phyloP scores from a whole-genome alignment of 345 rosid genomes.

The Bruguiera gymnorhiza region DNA sequence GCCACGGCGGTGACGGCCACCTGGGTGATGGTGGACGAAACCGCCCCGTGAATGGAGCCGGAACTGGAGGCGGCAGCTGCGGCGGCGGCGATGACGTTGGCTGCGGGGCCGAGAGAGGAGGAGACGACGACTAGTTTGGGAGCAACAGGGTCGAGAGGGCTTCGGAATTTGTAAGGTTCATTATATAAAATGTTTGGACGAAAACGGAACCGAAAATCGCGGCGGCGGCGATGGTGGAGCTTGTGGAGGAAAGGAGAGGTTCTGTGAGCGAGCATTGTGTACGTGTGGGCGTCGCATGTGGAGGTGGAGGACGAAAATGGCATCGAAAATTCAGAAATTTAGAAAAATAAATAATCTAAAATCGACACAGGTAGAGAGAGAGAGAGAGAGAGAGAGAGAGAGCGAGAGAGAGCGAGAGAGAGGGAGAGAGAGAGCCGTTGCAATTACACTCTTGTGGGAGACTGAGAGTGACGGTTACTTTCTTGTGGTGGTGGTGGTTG shows the following conservation, averaged over 20 bases:
- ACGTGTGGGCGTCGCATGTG: background rate
- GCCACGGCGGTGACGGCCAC: constrained; percentile 68
- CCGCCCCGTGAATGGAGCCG: constrained; percentile 48
- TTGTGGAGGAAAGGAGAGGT: constrained; percentile 13
- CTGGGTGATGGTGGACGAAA: constrained; percentile 61
- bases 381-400: too few species aligned
- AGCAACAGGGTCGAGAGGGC: constrained; percentile 20
- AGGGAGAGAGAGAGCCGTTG: too few species aligned
- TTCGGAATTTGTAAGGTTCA: constrained; percentile 22
- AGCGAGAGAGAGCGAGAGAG: too few species aligned
- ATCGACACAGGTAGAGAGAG: too few species aligned
- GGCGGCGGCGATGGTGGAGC: constrained; percentile 2
- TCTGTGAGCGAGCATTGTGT: constrained; percentile 8
- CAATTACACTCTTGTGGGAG: too few species aligned
- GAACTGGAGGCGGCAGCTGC: constrained; percentile 40
- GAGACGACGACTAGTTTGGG: constrained; percentile 35
- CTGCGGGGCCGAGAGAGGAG: constrained; percentile 22
- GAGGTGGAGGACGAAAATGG: background rate
- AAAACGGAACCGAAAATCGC: background rate
- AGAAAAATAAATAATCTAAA: too few species aligned
- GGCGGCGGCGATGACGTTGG: constrained; percentile 43
- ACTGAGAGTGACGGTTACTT: too few species aligned
- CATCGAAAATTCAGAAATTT: too few species aligned
- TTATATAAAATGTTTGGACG: background rate
- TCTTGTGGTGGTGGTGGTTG: too few species aligned